Evolutionary conservation across 495 filamentous ascomycete genomes (phyloP).

Genomic region (Xylaria bambusicola): DNA sequence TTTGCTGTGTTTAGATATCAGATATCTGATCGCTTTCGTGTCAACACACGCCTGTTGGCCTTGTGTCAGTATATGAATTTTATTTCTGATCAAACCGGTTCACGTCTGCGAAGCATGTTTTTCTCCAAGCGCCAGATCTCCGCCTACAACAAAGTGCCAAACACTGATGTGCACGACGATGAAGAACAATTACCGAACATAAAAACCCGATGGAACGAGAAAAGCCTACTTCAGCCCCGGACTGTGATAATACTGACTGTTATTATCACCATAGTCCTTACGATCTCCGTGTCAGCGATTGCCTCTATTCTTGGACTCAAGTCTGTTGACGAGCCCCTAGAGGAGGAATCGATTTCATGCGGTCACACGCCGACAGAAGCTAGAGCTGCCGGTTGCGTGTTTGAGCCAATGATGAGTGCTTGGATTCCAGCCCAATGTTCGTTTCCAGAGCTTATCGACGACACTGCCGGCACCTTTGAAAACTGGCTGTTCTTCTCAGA

Average conservation of each 20-base stretch:
- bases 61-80: too few relatives aligned
- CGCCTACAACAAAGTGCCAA: too few relatives aligned
- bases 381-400: background rate
- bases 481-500: background rate
- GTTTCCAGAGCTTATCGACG: background rate
- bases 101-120: too few relatives aligned
- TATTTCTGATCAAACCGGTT: too few relatives aligned
- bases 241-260: background rate
- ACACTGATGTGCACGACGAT: too few relatives aligned
- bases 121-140: too few relatives aligned
- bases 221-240: background rate
- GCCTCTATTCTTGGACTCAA: background rate
- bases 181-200: too few relatives aligned
- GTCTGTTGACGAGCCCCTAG: background rate
- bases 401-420: background rate
- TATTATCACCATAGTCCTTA: background rate
- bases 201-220: too few relatives aligned
- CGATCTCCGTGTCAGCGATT: background rate
- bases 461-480: background rate
- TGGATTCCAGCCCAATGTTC: background rate
- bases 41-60: too few relatives aligned
- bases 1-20: too few relatives aligned
- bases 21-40: too few relatives aligned
- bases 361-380: background rate
- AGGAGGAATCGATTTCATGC: background rate